Base-by-base conservation (phyloP, 2,329 filamentous ascomycete genomes). In the Emmonsiellopsis sp. region DNA sequence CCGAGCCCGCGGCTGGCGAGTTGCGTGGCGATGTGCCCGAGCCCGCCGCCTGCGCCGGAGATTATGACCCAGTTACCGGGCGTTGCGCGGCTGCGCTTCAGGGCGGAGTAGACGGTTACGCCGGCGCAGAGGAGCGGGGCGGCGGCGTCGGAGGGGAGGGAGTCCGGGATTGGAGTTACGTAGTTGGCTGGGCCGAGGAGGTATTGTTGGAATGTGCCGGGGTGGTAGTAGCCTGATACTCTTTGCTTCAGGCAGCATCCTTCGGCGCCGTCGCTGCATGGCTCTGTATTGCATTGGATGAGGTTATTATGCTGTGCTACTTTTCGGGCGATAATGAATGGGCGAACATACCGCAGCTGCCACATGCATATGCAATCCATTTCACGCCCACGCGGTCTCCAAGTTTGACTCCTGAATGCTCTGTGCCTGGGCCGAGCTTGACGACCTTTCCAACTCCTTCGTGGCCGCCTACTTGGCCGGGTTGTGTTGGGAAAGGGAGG, bases 161-260 rank as follows among this genome's bases (percentile, higher is more conserved):
- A 69, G 4, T 84, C 82, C 2, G 84, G 84, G 59, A 87, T 86
- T 1, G 82, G 82, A 0, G 84, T 87, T 2, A 86, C 84, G 65
- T 87, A 87, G 68, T 79, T 78, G 2, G 83, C 83, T 8, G 82
- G 81, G 0, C 77, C 79, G 13, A 85, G 64, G 15, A 79, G 78
- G 62, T 86, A 87, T 69, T 86, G 82, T 64, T 87, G 84, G 65
- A 87, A 87, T n/a, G 84, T 87, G 38, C 84, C 84, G 0, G 84
- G 84, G 0, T 78, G 81, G 65, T 81, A 85, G 69, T 86, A 87
- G 5, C 84, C 84, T 0, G 79, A 83, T 48, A 87, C 66, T 62
- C 79, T 80, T 55, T 75, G 72, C 42, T 79, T 77, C 58, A 74
- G 70, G 66, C 81, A 84, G 40, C 75, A 67, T 8, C 75, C 79